Conservation (phyloP, 495 filamentous ascomycete species). For the Astrothelium subdiscretum region DNA sequence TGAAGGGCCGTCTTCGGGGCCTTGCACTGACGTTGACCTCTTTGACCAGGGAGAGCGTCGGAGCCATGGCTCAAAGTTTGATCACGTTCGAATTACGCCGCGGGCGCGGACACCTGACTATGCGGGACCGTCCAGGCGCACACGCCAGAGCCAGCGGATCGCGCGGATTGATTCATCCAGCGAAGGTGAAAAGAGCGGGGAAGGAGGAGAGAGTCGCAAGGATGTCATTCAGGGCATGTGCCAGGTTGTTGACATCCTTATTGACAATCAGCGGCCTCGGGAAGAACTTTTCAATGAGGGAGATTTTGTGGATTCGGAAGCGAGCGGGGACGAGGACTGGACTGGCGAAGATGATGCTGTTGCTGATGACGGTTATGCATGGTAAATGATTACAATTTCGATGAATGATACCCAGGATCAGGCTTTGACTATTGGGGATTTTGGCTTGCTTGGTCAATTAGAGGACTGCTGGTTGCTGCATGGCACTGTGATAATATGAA, state of each 20-base stretch:
- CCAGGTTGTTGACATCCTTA: slow-evolving; percentile 61
- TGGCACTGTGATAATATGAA: no score
- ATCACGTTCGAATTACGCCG: neutral
- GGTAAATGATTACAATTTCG: slow-evolving; percentile 16
- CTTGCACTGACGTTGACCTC: neutral
- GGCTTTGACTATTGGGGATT: neutral
- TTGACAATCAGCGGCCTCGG: slow-evolving; percentile 70
- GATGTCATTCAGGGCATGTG: slow-evolving; percentile 62
- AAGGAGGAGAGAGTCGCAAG: neutral
- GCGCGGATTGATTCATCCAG: neutral
- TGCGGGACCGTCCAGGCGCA: neutral
- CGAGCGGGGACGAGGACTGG: slow-evolving; percentile 72
- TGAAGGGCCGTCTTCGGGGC: neutral
- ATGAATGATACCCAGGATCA: slow-evolving; percentile 8
- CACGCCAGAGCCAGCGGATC: neutral
- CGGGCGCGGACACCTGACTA: neutral
- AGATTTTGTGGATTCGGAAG: slow-evolving; percentile 67
- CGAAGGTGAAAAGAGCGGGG: neutral
- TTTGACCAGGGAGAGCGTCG: neutral
- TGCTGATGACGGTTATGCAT: slow-evolving; percentile 30
- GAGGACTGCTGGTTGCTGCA: neutral
- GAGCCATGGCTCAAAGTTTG: neutral
- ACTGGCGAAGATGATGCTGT: slow-evolving; percentile 39
- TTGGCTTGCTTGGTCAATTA: neutral
- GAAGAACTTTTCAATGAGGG: slow-evolving; percentile 63